Evolutionary conservation across 2,329 filamentous ascomycete species (phyloP), one percentile per base, ranked within the genome.

Genomic region (Orbilia brochopaga): DNA sequence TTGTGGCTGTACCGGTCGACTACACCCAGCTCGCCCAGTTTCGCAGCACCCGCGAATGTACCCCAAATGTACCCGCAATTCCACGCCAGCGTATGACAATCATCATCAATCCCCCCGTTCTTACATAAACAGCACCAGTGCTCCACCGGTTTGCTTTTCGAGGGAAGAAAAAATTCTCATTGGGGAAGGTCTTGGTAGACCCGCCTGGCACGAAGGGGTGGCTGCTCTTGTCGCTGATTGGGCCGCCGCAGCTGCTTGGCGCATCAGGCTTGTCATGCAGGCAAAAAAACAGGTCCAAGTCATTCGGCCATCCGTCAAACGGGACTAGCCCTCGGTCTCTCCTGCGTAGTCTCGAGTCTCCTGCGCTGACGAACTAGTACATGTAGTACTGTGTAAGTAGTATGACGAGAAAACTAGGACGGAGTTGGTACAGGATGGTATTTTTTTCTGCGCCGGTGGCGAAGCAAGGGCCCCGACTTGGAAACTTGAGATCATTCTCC

Each of bases 141-240:
- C 66, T 53, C 42, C 30, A 19, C 6, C 48, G 48, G 65, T 69
- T 69, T 69, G 65, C 65, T 69, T 58, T 55, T 42, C n/a, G n/a
- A n/a, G 53, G 55, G 53, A 50, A 59, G 66, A 40, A 70, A 70
- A 57, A 63, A 55, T 61, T 63, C 66, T 70, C 46, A 58, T 70
- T 70, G 59, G 66, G 66, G 66, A 70, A 70, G 66, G 66, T 70
- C 66, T 70, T 37, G 66, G 37, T 70, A 51, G 59, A 70, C 59
- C 53, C 59, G 53, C 63, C 66, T 58, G 53, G 58, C 19, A 53
- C 51, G 57, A 69, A 63, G 53, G 59, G 59, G 57, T 61, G 58
- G 56, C 23, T 50, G 37, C 35, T 60, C 37, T 52, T 23, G 32
- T 53, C 54, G 21, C 13, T 64, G 44, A 70, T 70, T 70, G 66